Base-by-base conservation (phyloP, 305 asterid species). In the Fraxinus latifolia region DNA sequence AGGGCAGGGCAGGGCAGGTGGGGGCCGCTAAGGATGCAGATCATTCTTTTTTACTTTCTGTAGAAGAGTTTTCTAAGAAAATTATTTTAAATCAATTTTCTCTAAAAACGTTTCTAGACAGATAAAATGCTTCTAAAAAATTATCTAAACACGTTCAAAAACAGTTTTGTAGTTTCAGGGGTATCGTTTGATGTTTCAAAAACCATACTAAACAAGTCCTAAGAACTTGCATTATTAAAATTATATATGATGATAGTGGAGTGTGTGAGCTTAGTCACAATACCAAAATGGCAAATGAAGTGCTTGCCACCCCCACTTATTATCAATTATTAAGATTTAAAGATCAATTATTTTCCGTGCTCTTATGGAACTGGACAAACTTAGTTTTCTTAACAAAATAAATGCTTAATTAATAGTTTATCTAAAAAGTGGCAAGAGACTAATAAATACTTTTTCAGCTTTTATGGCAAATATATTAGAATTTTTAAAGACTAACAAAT, bases 241-340 rank as follows among this genome's bases (percentile, higher is more conserved):
- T 7, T 62, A 2, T 7, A 25, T 47, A 11, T 47, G 65, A 32
- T n/a, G 17, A 50, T 39, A 44, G 70, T 72, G 80, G 82, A 42
- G 31, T 21, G 19, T 75, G 83, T 47, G 81, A 47, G n/a, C 77
- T 12, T 42, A 65, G 33, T 82, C 76, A 78, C 33, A 3, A 9
- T 44, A 37, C 68, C 74, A 5, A 65, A 81, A 77, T 84, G 82
- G 80, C 81, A 11, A 73, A 34, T 42, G 62, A 60, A 72, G 84
- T 81, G 82, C 53, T 73, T 21, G 77, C 39, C 82, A n/a, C 42
- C 82, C 37, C 78, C 44, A 67, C 65, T 72, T 76, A 70, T 27
- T 36, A 25, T 77, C 19, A 55, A 78, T 73, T 71, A 80, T 80
- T 71, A 17, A 78, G 62, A 53, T 62, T 36, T 23, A 50, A 68